These are phyloP conservation scores for Mariannaea elegans DNA, from an alignment of 2,329 filamentous ascomycete species.

Conservation along the genomic window DNA sequence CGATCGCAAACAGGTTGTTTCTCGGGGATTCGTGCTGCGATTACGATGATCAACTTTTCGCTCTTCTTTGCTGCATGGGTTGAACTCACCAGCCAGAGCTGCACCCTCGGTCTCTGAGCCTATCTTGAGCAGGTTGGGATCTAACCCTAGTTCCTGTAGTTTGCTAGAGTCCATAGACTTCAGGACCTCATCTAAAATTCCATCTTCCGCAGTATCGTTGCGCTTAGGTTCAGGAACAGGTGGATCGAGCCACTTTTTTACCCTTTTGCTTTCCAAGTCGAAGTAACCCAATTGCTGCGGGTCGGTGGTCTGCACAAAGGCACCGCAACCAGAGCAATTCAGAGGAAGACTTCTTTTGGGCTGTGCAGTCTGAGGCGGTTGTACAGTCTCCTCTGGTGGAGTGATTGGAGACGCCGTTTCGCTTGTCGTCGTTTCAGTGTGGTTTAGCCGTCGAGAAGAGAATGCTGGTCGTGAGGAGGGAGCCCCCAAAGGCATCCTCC, in stretches of 20 bases:
- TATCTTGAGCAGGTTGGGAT: conserved; percentile 47
- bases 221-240: conserved; percentile 23
- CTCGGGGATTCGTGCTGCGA: conserved; percentile 25
- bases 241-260: conserved; percentile 56
- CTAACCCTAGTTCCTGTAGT: conserved; percentile 57
- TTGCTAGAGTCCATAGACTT: conserved; percentile 51
- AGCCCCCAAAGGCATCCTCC: conserved; percentile 17
- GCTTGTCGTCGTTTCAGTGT: conserved; percentile 34
- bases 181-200: conserved; percentile 57
- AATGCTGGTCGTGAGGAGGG: conserved; percentile 26
- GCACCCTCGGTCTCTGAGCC: conserved; percentile 37
- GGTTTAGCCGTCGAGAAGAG: conserved; percentile 38
- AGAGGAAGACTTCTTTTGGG: conserved; percentile 54
- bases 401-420: neutral
- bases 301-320: conserved; percentile 65
- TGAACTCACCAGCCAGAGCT: conserved; percentile 29
- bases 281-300: conserved; percentile 66
- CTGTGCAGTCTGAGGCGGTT: neutral
- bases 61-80: neutral
- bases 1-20: conserved; percentile 79
- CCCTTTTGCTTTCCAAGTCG: conserved; percentile 59
- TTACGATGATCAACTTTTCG: conserved; percentile 4
- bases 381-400: neutral
- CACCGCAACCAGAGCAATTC: conserved; percentile 72
- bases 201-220: conserved; percentile 49